These are phyloP conservation scores for Agastache rugosa DNA, from an alignment of 257 asterid genomes.

Conservation along the genomic window DNA sequence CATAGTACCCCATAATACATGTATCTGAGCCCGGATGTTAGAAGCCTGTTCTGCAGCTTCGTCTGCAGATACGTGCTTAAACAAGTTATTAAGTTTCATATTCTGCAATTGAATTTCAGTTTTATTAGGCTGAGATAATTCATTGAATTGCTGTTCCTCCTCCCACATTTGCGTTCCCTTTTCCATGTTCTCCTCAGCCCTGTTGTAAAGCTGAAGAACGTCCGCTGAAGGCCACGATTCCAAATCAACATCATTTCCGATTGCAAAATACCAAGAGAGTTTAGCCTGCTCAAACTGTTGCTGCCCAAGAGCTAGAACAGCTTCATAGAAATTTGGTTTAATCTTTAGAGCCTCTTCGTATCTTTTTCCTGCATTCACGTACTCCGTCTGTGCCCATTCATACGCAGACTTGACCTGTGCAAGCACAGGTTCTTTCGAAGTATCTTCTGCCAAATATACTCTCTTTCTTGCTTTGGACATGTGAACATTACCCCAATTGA, in stretches of 20 bases:
- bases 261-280: slow-evolving; percentile 77
- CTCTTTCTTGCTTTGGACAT: slow-evolving; percentile 78
- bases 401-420: slow-evolving; percentile 55
- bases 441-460: slow-evolving; percentile 62
- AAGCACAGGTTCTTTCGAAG: slow-evolving; percentile 57
- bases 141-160: slow-evolving; percentile 49
- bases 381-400: slow-evolving; percentile 77
- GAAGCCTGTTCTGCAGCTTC: slow-evolving; percentile 75
- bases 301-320: slow-evolving; percentile 72
- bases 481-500: slow-evolving; percentile 87
- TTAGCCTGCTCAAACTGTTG: slow-evolving; percentile 88
- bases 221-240: slow-evolving; percentile 67
- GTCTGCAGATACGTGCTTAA: slow-evolving; percentile 54
- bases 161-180: slow-evolving; percentile 87
- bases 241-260: slow-evolving; percentile 58
- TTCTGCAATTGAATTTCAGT: slow-evolving; percentile 45
- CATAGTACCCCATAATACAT: slow-evolving; percentile 83
- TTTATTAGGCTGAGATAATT: slow-evolving; percentile 47
- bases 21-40: slow-evolving; percentile 67
- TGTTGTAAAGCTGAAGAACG: slow-evolving; percentile 70
- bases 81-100: slow-evolving; percentile 53
- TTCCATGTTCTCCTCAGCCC: slow-evolving; percentile 82
- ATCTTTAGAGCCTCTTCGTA: slow-evolving; percentile 74
- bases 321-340: slow-evolving; percentile 74
- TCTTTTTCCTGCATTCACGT: slow-evolving; percentile 61